Evolutionary conservation across 73 alveolate species (phyloP).

Genomic region (Symbiodinium natans): DNA sequence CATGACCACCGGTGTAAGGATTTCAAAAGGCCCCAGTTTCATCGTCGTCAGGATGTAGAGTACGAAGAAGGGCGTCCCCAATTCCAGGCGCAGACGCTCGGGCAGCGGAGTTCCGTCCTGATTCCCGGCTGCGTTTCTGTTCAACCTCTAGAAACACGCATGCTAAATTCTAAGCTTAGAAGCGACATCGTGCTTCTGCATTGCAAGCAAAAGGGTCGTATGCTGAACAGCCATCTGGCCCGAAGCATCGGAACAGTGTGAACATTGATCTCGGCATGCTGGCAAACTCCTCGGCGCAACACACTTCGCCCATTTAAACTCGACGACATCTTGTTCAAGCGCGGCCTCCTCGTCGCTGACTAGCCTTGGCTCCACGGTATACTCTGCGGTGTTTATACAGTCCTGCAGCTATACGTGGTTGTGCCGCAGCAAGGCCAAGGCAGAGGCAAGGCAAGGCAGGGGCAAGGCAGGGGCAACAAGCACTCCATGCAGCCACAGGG

Average conservation of each 20-base stretch:
- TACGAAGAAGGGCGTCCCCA: slow-evolving; percentile 75
- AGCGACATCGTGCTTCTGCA: too few species aligned
- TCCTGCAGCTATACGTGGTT: too few species aligned
- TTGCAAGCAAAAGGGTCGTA: slow-evolving; percentile 7
- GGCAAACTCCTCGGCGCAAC: slow-evolving; percentile 35
- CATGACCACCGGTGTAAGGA: background rate
- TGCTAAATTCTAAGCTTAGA: too few species aligned
- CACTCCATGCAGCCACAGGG: too few species aligned
- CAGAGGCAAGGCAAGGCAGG: too few species aligned
- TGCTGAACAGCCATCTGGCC: slow-evolving; percentile 46
- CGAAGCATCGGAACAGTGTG: slow-evolving; percentile 80
- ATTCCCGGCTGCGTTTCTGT: background rate
- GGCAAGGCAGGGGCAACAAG: too few species aligned
- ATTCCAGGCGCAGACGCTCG: slow-evolving; percentile 25
- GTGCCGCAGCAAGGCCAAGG: too few species aligned
- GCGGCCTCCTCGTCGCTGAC: slow-evolving; percentile 38
- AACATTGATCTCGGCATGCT: slow-evolving; percentile 49
- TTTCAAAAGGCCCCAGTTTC: background rate
- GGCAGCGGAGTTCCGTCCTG: slow-evolving; percentile 72
- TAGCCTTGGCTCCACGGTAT: background rate
- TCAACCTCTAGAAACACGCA: too few species aligned
- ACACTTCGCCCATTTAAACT: background rate
- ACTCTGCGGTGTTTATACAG: too few species aligned
- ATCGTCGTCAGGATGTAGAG: slow-evolving; percentile 65
- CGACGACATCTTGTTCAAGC: background rate